Percentiles rank a stretch among this genome's conserved stretches.
Conservation (phyloP, 345 rosid genomes). For the Eucalyptus grandis region DNA sequence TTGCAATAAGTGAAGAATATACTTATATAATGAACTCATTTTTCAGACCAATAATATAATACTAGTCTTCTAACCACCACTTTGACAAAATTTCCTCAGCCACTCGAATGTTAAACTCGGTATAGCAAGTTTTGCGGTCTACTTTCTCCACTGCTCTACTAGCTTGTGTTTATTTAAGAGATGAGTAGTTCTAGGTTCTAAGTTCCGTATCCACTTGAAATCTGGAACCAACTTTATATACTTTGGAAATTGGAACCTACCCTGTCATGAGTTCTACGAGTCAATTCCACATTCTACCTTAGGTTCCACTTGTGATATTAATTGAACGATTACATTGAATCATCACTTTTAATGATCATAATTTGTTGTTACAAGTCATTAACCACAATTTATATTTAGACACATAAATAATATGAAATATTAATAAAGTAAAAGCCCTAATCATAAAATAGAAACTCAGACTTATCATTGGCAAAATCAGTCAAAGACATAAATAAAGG, state of each 20-base stretch:
- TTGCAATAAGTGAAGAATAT: too few relatives aligned
- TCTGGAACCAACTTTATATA: accelerated
- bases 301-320: too few relatives aligned
- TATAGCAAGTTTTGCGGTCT: accelerated
- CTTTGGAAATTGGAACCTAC: too few relatives aligned
- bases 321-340: too few relatives aligned
- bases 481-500: accelerated
- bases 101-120: neutral
- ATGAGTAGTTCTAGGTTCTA: too few relatives aligned
- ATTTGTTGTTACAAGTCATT: accelerated
- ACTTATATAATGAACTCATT: neutral
- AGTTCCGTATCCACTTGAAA: accelerated
- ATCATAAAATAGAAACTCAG: too few relatives aligned
- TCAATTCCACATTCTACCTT: accelerated
- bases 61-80: neutral
- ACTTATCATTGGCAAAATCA: too few relatives aligned
- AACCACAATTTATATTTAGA: too few relatives aligned
- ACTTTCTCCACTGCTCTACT: neutral
- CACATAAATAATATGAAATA: too few relatives aligned
- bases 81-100: neutral
- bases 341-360: accelerated
- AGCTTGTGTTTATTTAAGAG: neutral
- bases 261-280: accelerated
- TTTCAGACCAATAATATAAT: neutral
- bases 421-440: too few relatives aligned